These are phyloP conservation scores for Aspergillus neoniger DNA, from an alignment of 2,329 filamentous ascomycete species.

Conservation along the genomic window DNA sequence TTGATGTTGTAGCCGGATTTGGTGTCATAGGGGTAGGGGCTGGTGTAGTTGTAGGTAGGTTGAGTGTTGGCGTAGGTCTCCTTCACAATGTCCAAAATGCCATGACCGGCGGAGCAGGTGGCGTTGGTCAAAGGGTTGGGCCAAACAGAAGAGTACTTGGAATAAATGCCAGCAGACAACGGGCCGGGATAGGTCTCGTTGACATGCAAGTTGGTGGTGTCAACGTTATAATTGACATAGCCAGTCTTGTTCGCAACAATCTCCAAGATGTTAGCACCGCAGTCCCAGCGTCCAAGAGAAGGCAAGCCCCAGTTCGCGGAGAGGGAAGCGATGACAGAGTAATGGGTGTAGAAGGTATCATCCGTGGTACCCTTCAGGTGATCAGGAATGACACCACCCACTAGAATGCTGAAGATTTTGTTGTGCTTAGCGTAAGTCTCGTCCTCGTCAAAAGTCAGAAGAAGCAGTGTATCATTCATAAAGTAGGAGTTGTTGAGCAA, in stretches of 20 bases:
- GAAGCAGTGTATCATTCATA: slow-evolving; percentile 72
- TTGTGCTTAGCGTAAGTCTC: slow-evolving; percentile 68
- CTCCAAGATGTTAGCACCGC: slow-evolving; percentile 69
- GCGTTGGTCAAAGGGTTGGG: slow-evolving; percentile 31
- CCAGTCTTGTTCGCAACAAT: slow-evolving; percentile 63
- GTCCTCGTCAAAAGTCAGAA: slow-evolving; percentile 80
- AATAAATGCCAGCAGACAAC: slow-evolving; percentile 29
- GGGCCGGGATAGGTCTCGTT: slow-evolving; percentile 59
- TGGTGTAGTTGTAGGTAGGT: slow-evolving; percentile 39
- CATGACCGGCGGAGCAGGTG: slow-evolving; percentile 38
- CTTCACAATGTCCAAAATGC: slow-evolving; percentile 38
- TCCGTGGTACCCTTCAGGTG: slow-evolving; percentile 69
- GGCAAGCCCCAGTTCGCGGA: slow-evolving; percentile 69
- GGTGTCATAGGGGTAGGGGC: slow-evolving; percentile 35
- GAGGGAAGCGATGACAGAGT: slow-evolving; percentile 67
- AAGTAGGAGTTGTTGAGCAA: slow-evolving; percentile 70
- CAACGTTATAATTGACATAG: slow-evolving; percentile 50
- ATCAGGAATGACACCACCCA: slow-evolving; percentile 71
- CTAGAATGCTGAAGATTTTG: slow-evolving; percentile 67
- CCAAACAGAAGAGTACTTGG: slow-evolving; percentile 33
- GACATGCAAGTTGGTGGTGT: slow-evolving; percentile 47
- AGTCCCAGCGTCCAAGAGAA: slow-evolving; percentile 71
- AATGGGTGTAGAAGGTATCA: slow-evolving; percentile 70
- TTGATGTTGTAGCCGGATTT: slow-evolving; percentile 29
- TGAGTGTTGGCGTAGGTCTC: slow-evolving; percentile 31